Evolutionary conservation across 257 asterid species (phyloP).

Genomic region (Salvia rosmarinus): DNA sequence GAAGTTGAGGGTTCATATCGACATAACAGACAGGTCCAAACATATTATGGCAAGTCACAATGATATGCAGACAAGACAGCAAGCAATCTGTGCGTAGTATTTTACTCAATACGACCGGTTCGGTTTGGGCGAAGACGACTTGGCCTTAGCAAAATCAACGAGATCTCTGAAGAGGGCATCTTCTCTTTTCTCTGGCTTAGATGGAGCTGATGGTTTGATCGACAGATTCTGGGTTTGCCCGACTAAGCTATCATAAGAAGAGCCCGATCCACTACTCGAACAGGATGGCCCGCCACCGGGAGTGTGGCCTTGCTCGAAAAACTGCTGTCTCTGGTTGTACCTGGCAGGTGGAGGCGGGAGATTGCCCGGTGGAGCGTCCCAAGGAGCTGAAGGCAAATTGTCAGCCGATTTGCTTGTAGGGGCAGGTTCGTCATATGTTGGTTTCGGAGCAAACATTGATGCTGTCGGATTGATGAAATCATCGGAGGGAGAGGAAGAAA

Average conservation of each 20-base stretch:
- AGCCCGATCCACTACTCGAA: slow-evolving; percentile 61
- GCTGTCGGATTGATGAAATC: slow-evolving; percentile 89
- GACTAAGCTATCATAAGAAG: slow-evolving; percentile 70
- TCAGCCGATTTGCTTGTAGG: slow-evolving; percentile 58
- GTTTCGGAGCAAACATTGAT: slow-evolving; percentile 57
- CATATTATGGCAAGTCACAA: slow-evolving; percentile 25
- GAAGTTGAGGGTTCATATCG: slow-evolving; percentile 34
- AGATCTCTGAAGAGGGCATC: slow-evolving; percentile 89
- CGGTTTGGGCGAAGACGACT: slow-evolving; percentile 82
- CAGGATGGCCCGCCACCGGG: slow-evolving; percentile 45
- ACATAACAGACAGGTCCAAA: slow-evolving; percentile 25
- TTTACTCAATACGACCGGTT: slow-evolving; percentile 57
- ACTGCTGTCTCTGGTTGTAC: slow-evolving; percentile 86
- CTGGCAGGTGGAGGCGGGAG: slow-evolving; percentile 80
- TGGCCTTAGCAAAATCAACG: slow-evolving; percentile 90
- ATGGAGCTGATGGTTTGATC: slow-evolving; percentile 53
- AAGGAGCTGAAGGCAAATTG: slow-evolving; percentile 57
- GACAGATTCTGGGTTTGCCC: slow-evolving; percentile 81
- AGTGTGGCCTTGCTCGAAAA: slow-evolving; percentile 57
- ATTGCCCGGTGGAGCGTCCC: slow-evolving; percentile 52
- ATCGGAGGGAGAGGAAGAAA: slow-evolving; percentile 55
- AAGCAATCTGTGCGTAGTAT: slow-evolving; percentile 33
- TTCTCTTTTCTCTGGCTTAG: slow-evolving; percentile 69
- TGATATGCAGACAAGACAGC: slow-evolving; percentile 28
- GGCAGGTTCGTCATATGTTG: slow-evolving; percentile 43